A percentile compares a stretch with the other conserved stretches of the same genome.
phyloP scores from a whole-genome alignment of 1,284 basidiomycete species.

The Trametes pubescens region DNA sequence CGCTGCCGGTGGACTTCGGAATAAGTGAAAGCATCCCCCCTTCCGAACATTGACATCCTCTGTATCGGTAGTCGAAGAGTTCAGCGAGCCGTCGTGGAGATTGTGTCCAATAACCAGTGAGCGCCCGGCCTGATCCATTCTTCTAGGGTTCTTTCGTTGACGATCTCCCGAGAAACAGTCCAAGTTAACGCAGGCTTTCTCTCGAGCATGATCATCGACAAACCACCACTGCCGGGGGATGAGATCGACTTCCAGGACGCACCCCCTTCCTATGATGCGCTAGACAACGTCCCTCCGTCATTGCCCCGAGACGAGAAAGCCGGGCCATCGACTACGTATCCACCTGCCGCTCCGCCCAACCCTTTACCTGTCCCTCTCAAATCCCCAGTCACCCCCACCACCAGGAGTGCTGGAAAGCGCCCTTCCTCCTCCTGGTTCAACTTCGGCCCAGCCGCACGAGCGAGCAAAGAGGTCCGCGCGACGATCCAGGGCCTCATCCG shows the following conservation, averaged over 20 bases:
- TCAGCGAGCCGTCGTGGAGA: too few relatives aligned
- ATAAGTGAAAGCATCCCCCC: too few relatives aligned
- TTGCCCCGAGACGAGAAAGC: conserved; percentile 27
- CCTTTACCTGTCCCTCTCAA: conserved; percentile 18
- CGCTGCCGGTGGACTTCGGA: too few relatives aligned
- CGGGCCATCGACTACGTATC: conserved; percentile 11
- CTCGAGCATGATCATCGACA: conserved; percentile 42
- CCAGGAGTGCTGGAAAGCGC: conserved; percentile 17
- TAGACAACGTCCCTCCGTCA: conserved; percentile 23
- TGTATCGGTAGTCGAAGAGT: too few relatives aligned
- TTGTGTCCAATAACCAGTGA: too few relatives aligned
- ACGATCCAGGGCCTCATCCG: conserved; percentile 41
- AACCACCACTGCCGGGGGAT: conserved; percentile 38
- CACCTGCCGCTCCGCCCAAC: neutral
- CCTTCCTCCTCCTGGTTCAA: conserved; percentile 32
- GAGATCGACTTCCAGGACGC: conserved; percentile 41
- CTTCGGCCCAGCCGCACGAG: conserved; percentile 32
- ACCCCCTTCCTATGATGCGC: conserved; percentile 43
- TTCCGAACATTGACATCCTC: too few relatives aligned
- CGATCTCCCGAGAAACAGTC: neutral
- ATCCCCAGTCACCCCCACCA: neutral
- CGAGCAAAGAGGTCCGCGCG: conserved; percentile 35
- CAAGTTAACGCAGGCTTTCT: neutral
- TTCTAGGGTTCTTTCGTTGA: too few relatives aligned
- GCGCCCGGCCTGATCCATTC: too few relatives aligned